A percentile compares a stretch with the other conserved stretches of the same genome.
Evolutionary conservation across 2,329 filamentous ascomycete species (phyloP).

Genomic region (Epicoccum nigrum): DNA sequence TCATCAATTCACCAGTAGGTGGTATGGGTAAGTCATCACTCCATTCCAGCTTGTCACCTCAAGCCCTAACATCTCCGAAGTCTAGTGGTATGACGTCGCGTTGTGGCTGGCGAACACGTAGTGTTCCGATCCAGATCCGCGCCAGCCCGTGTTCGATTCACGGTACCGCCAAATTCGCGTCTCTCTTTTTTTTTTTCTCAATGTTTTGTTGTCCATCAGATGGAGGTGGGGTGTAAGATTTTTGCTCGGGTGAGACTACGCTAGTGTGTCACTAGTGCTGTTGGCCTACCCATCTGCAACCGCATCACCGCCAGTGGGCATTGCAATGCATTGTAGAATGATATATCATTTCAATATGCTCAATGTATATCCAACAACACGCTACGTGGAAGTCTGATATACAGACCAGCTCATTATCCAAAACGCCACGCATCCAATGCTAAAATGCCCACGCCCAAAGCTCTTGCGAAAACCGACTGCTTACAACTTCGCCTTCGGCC

Average conservation of each 20-base stretch:
- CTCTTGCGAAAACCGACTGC: background rate
- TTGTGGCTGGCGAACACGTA: slow-evolving; percentile 41
- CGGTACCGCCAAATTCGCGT: slow-evolving; percentile 27
- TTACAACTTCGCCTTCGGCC: slow-evolving; percentile 41
- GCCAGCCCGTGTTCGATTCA: slow-evolving; percentile 48
- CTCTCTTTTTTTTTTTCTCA: background rate
- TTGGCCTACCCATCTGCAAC: background rate
- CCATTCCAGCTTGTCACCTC: background rate
- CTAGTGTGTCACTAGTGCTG: background rate
- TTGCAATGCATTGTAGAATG: background rate
- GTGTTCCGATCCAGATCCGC: slow-evolving; percentile 40
- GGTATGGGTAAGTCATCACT: slow-evolving; percentile 32
- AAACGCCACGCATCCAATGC: slow-evolving; percentile 14
- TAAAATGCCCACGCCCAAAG: slow-evolving; percentile 6
- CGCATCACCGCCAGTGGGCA: background rate
- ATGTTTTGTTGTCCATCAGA: background rate
- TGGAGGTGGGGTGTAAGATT: slow-evolving; percentile 1
- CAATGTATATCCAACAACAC: background rate
- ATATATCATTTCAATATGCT: no score
- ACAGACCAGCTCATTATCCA: background rate
- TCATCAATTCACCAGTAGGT: slow-evolving; percentile 17
- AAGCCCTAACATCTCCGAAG: slow-evolving; percentile 2
- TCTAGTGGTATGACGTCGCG: slow-evolving; percentile 50
- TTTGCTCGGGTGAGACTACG: slow-evolving; percentile 1
- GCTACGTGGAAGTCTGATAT: background rate